These are phyloP conservation scores for Lomentospora prolificans DNA, from an alignment of 2,329 filamentous ascomycete species.

Conservation along the genomic window DNA sequence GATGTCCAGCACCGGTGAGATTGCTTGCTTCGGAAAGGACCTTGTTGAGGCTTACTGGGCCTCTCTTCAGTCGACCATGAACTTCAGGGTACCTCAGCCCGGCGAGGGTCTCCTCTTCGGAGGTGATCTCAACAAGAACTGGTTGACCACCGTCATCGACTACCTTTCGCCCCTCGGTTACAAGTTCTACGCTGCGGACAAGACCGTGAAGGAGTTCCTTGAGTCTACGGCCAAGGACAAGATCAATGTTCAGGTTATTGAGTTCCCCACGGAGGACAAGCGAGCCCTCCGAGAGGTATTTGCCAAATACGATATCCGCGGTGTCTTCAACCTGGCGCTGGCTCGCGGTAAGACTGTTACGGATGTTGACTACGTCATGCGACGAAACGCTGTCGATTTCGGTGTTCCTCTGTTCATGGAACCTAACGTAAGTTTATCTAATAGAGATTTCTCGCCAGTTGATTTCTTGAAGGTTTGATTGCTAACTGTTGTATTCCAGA, in stretches of 20 bases:
- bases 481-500: conserved; percentile 43
- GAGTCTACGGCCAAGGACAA: conserved; percentile 60
- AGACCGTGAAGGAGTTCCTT: conserved; percentile 72
- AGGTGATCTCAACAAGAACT: conserved; percentile 63
- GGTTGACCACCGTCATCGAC: conserved; percentile 72
- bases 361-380: conserved; percentile 96
- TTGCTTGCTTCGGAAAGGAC: conserved; percentile 96
- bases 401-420: conserved; percentile 98
- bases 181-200: conserved; percentile 82
- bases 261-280: conserved; percentile 96
- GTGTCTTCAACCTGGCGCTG: conserved; percentile 89
- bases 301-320: conserved; percentile 90
- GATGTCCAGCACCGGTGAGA: conserved; percentile 95
- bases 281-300: conserved; percentile 89
- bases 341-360: conserved; percentile 71
- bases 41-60: conserved; percentile 97
- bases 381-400: conserved; percentile 92
- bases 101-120: conserved; percentile 94
- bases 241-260: conserved; percentile 75
- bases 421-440: conserved; percentile 62
- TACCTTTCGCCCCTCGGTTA: conserved; percentile 84
- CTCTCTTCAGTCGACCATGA: conserved; percentile 94
- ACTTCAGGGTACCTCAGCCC: conserved; percentile 80
- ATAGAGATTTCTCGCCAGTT: background rate
- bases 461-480: background rate